These are phyloP conservation scores for Mortierella sp. DNA, from an alignment of 371 early-diverging fungal species.

Conservation along the genomic window DNA sequence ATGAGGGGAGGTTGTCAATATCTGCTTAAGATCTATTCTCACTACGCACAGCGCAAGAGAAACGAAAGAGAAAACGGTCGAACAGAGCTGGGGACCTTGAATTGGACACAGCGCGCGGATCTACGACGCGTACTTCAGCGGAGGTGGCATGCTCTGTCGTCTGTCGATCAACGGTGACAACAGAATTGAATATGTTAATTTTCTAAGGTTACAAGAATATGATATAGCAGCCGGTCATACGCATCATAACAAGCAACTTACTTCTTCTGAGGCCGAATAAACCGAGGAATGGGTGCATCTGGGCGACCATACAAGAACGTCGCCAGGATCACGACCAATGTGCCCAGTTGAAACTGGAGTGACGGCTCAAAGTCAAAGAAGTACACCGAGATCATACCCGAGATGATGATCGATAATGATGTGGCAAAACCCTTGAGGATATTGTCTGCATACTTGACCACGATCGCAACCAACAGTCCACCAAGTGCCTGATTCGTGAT, in stretches of 20 bases:
- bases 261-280: conserved; percentile 45
- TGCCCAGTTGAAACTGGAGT: conserved; percentile 74
- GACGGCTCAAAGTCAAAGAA: conserved; percentile 81
- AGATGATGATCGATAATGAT: conserved; percentile 84
- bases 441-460: conserved; percentile 92
- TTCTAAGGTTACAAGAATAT: too few species aligned
- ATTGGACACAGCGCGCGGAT: too few species aligned
- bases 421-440: conserved; percentile 91
- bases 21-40: too few species aligned
- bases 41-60: too few species aligned
- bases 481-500: conserved; percentile 86
- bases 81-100: too few species aligned
- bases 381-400: conserved; percentile 77
- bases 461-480: conserved; percentile 86
- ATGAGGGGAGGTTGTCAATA: too few species aligned
- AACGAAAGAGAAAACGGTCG: too few species aligned
- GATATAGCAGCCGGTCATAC: too few species aligned
- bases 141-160: conserved; percentile 41
- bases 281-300: conserved; percentile 39
- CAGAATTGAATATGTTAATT: too few species aligned
- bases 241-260: conserved; percentile 9
- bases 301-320: conserved; percentile 72
- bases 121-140: conserved; percentile 23
- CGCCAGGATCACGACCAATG: conserved; percentile 70
- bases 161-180: too few species aligned